These are phyloP conservation scores for Stygiomarasmius scandens DNA, from an alignment of 1,284 basidiomycete species.

Conservation along the genomic window DNA sequence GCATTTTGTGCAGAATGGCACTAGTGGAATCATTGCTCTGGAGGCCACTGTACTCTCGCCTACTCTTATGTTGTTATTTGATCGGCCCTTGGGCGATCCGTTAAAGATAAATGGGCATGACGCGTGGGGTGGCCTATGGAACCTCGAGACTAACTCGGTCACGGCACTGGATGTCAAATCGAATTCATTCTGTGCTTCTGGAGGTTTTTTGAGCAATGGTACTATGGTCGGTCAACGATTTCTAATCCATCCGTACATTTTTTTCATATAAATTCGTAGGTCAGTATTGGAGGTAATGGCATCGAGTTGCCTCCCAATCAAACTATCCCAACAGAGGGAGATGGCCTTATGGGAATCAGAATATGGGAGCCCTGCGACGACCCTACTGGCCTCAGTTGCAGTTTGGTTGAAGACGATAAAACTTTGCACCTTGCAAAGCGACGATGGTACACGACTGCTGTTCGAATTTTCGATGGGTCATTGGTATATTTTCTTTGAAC, in stretches of 20 bases:
- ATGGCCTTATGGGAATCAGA: slow-evolving; percentile 37
- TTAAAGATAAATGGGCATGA: slow-evolving; percentile 44
- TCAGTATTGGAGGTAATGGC: too few species aligned
- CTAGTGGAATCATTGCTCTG: slow-evolving; percentile 50
- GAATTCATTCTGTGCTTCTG: slow-evolving; percentile 56
- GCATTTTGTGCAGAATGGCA: slow-evolving; percentile 41
- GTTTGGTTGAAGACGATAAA: slow-evolving; percentile 41
- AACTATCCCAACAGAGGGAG: slow-evolving; percentile 21
- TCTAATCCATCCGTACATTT: too few species aligned
- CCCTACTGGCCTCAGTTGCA: slow-evolving; percentile 29
- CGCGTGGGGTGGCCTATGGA: slow-evolving; percentile 50
- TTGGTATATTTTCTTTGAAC: neutral
- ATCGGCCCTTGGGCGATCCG: slow-evolving; percentile 48
- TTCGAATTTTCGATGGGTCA: slow-evolving; percentile 45
- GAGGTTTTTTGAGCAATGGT: slow-evolving; percentile 50
- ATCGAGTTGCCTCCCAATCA: neutral
- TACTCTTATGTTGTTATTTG: slow-evolving; percentile 47
- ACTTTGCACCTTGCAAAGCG: slow-evolving; percentile 39
- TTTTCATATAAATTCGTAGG: too few species aligned
- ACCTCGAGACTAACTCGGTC: slow-evolving; percentile 43
- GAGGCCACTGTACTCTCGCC: slow-evolving; percentile 51
- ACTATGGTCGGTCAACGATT: slow-evolving; percentile 47
- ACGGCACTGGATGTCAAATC: slow-evolving; percentile 45
- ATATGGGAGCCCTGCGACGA: slow-evolving; percentile 44
- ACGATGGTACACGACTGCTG: slow-evolving; percentile 48